Evolutionary conservation across 1,284 basidiomycete genomes (phyloP).

Genomic region (Golubevia pallescens): DNA sequence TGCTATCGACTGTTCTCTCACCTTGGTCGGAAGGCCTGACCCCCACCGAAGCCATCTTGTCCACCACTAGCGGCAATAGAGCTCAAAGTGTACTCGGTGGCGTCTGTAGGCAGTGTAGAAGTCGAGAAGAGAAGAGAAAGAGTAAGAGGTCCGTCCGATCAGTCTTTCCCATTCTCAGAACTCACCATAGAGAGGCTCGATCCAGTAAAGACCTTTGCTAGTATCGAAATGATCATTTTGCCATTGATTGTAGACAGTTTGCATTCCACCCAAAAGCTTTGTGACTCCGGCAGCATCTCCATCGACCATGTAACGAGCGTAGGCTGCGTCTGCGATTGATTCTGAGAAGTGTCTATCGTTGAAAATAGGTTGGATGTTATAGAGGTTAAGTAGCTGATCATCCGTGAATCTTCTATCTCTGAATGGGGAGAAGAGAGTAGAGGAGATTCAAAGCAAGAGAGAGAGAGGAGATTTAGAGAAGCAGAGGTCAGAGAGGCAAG

Average conservation of each 20-base stretch:
- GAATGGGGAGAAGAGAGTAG: too few species aligned
- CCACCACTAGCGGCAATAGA: constrained; percentile 25
- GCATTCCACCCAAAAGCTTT: constrained; percentile 2
- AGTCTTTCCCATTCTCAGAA: not conserved
- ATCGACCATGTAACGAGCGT: constrained; percentile 6
- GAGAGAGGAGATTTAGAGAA: too few species aligned
- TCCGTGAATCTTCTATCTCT: constrained; percentile 7
- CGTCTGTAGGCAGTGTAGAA: constrained; percentile 1
- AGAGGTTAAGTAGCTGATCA: constrained; percentile 7
- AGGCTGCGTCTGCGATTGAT: constrained; percentile 8
- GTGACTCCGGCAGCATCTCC: constrained; percentile 2
- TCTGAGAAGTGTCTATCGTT: constrained; percentile 13
- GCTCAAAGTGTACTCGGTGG: constrained; percentile 13
- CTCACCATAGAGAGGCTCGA: constrained; percentile 2
- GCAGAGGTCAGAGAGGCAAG: too few species aligned
- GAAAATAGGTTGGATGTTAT: not conserved
- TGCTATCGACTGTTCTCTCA: too few species aligned
- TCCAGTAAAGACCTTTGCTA: constrained; percentile 11
- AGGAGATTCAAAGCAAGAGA: not conserved
- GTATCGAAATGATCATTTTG: constrained; percentile 10
- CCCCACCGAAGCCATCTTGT: constrained; percentile 39
- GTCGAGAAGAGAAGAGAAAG: not conserved
- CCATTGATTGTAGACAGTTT: constrained; percentile 7
- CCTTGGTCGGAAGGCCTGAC: constrained; percentile 7
- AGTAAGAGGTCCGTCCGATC: not conserved